Percentiles rank a stretch among this genome's conserved stretches.
Evolutionary conservation across 495 filamentous ascomycete genomes (phyloP).

Genomic region (Elasticomyces elasticus): DNA sequence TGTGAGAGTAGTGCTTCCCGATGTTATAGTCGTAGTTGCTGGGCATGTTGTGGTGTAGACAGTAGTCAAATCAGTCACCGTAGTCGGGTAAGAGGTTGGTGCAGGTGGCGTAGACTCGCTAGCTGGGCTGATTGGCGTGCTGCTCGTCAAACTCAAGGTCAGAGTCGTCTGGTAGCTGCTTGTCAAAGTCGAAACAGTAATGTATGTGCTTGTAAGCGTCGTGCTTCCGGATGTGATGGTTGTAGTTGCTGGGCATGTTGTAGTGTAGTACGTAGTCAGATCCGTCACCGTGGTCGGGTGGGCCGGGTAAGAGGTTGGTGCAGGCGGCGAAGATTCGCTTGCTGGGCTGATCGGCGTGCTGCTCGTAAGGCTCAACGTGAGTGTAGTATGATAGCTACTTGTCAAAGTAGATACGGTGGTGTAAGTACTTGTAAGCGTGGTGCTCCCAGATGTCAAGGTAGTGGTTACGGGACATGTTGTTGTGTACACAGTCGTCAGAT

Average conservation of each 20-base stretch:
- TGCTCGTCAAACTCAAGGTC: conserved; percentile 2
- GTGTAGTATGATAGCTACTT: not conserved
- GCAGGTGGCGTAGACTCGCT: conserved; percentile 17
- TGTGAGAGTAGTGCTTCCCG: conserved; percentile 31
- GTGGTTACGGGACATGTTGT: conserved; percentile 17
- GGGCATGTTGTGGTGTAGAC: conserved; percentile 19
- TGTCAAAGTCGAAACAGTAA: conserved; percentile 34
- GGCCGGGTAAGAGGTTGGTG: not conserved
- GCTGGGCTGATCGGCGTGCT: conserved; percentile 1
- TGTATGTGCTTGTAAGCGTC: conserved; percentile 38
- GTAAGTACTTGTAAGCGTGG: conserved; percentile 37
- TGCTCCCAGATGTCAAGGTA: conserved; percentile 26
- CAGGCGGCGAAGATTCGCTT: conserved; percentile 16
- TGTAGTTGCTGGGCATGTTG: conserved; percentile 16
- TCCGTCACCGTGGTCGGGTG: conserved; percentile 11
- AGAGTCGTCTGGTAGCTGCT: not conserved
- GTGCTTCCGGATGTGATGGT: conserved; percentile 27
- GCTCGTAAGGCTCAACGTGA: conserved; percentile 4
- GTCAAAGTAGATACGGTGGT: conserved; percentile 36
- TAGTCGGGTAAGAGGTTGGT: conserved; percentile 1
- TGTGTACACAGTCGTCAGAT: conserved; percentile 11
- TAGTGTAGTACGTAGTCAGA: conserved; percentile 13
- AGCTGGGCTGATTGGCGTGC: conserved; percentile 1
- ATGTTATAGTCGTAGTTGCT: conserved; percentile 19
- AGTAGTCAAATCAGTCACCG: conserved; percentile 12